Evolutionary conservation across 129 eudicot genomes (phyloP), one percentile per base, ranked within the genome.

Genomic region (Apium graveolens): DNA sequence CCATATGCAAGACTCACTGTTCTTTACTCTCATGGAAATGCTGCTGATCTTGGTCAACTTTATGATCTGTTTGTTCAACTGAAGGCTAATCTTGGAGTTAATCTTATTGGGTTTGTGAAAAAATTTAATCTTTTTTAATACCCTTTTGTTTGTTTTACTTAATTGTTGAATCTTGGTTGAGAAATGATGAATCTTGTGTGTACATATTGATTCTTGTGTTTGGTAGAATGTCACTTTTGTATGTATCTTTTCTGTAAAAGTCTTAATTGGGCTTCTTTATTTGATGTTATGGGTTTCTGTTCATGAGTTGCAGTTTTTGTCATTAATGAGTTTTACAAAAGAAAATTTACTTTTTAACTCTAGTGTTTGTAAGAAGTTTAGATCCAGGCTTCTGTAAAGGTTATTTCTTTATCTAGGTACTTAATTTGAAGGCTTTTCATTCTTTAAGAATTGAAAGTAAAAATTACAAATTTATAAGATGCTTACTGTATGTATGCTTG

Each of bases 11-110:
- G 86, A 70, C 96, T 93, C 51, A 91, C 98, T 51, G 26, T 93
- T 48, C 83, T 93, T 34, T 93, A 93, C 74, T 93, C 98, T 55
- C 98, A 93, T 87, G 98, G 98, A 60, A 93, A 93, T 79, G 98
- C 98, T 78, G 98, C 97, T 89, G 98, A 93, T 91, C 87, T 93
- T 83, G 98, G 98, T 69, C 98, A 93, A 82, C 98, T 93, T 32
- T 93, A 89, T 85, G 98, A 93, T 83, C 85, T 93, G 26, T 93
- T 93, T 91, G 96, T 91, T 78, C 98, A 93, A 86, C 97, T 93
- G 81, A 93, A 93, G 82, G 93, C 96, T 46, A 93, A 93, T 91
- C 98, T 93, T 65, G 91, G 98, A 75, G 97, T 93, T 83, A 93
- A 93, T 88, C 89, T 93, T 43, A 91, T 93, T 85, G 98, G 98